These are phyloP conservation scores for Wilcoxina mikolae DNA, from an alignment of 495 filamentous ascomycete genomes.

Conservation along the genomic window DNA sequence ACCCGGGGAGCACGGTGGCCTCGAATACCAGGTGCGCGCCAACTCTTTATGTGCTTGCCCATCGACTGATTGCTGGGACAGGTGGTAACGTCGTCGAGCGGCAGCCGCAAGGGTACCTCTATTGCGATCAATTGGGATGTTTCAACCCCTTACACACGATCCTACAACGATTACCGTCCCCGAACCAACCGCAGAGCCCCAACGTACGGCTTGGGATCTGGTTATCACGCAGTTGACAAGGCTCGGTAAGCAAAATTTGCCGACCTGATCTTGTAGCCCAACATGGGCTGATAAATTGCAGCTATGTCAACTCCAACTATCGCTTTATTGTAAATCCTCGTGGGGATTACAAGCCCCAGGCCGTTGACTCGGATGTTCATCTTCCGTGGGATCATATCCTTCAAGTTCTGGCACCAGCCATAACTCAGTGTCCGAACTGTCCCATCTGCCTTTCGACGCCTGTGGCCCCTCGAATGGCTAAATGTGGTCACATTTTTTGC, in stretches of 20 bases:
- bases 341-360: slow-evolving; percentile 63
- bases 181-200: slow-evolving; percentile 48
- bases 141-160: slow-evolving; percentile 56
- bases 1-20: slow-evolving; percentile 7
- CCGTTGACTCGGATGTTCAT: slow-evolving; percentile 74
- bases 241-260: slow-evolving; percentile 43
- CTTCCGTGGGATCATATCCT: slow-evolving; percentile 82
- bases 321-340: slow-evolving; percentile 82
- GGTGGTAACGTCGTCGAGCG: slow-evolving; percentile 67
- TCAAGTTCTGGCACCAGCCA: slow-evolving; percentile 77
- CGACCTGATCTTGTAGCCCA: background rate
- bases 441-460: slow-evolving; percentile 81
- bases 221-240: slow-evolving; percentile 83
- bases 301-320: slow-evolving; percentile 95
- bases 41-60: background rate
- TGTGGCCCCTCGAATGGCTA: slow-evolving; percentile 91
- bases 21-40: slow-evolving; percentile 8
- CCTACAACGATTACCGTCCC: slow-evolving; percentile 36
- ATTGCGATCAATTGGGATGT: slow-evolving; percentile 91
- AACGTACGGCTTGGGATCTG: slow-evolving; percentile 77
- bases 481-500: slow-evolving; percentile 95
- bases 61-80: slow-evolving; percentile 1
- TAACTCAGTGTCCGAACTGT: slow-evolving; percentile 75
- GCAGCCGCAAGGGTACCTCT: slow-evolving; percentile 82
- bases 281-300: slow-evolving; percentile 23